Evolutionary conservation across 352 stramenopile species (phyloP), one percentile per base, ranked within the genome.

Genomic region (Pythium insidiosum): DNA sequence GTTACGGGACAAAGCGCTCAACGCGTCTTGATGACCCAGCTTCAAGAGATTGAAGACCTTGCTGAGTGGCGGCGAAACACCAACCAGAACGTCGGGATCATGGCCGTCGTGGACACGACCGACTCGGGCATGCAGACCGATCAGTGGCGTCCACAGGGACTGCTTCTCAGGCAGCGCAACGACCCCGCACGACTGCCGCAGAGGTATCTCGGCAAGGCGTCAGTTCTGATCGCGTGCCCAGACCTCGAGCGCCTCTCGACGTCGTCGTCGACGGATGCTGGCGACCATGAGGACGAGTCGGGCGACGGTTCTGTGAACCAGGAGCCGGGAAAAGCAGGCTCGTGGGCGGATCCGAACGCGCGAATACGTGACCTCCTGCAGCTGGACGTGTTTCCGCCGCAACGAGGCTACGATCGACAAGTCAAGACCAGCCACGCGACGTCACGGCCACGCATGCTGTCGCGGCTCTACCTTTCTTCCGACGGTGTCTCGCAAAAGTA

Each of bases 401-500:
- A 54, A 2, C 73, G 77, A 55, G 62, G 56, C 13, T 68, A 66
- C 1, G 71, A 63, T 1, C 63, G 76, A 5, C 70, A 83, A 33
- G 73, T 83, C 36, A 83, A 86, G 47, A 82, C 73, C 7, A 86
- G 70, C 25, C 60, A 82, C 15, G 58, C 63, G 2, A 61, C 47
- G 13, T 66, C 63, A 11, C 63, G 73, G 2, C 67, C 72, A 11
- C 84, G 76, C 16, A 63, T 58, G 1, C 45, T 87, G 13, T 89
- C 76, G 21, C 59, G 61, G 16, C 54, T 87, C 30, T 85, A 75
- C 34, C 49, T 89, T 15, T 84, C 76, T n/a, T 85, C 73, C 2
- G 76, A 87, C 45, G 73, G 72, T 12, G 51, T 89, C 49, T 84
- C 72, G 20, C 62, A 89, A 45, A 79, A 84, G 25, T 87, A 89